Evolutionary conservation across 1,139 yeast species (phyloP), one percentile per base, ranked within the genome.

Genomic region (Taphrina deformans): DNA sequence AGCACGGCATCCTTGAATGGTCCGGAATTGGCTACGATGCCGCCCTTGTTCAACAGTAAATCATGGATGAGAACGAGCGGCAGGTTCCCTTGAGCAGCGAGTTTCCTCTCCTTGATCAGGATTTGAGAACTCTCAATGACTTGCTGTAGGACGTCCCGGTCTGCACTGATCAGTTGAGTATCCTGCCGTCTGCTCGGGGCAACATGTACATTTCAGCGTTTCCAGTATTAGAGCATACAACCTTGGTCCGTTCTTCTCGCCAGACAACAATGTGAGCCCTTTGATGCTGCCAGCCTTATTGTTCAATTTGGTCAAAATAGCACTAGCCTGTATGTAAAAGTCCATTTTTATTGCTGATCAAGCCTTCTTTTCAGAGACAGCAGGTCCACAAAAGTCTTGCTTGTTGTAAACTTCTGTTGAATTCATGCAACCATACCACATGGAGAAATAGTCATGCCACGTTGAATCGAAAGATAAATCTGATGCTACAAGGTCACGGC

Each of bases 1-100:
- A 93, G 78, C 16, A 93, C 80, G 5, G 90, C 88, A 61, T 89
- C 96, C 73, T 93, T 93, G 67, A 90, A 80, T 0, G 93, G 89
- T 68, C 88, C 92, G 71, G 91, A 91, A 5, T 96, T 96, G 80
- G 91, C 87, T 73, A 90, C 95, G 67, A 93, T 88, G 9, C 96
- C 96, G 33, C 84, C 81, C 68, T 85, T 82, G 4, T 95, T 83
- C 68, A 93, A 82, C 6, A 93, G 75, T 66, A 91, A 78, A 76
- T 93, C 99, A 73, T 93, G 96, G 0, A 87, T 86, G 75, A 93
- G 77, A 18, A 93, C 77, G 62, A 85, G 69, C 1, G 89, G 83
- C 64, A 89, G 46, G 12, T 53, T 46, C 16, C 51, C 59, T 41
- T 60, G 61, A 9, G 45, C 45, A 74, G 79, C 76, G 67, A 68